These are phyloP conservation scores for Mycena belliarum DNA, from an alignment of 768 basidiomycete species.

Conservation along the genomic window DNA sequence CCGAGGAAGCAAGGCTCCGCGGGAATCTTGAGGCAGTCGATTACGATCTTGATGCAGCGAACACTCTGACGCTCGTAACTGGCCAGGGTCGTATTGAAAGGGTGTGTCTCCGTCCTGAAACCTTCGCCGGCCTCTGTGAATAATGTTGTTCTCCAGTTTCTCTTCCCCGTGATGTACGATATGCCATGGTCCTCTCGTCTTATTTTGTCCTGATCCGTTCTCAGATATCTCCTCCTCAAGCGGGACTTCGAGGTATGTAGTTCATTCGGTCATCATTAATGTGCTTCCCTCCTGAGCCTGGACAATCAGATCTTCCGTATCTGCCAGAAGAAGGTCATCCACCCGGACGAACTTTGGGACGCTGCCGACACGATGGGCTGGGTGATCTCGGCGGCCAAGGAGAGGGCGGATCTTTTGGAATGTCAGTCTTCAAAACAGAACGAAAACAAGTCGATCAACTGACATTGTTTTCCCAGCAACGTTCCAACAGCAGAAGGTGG, in stretches of 20 bases:
- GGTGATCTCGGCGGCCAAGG: slow-evolving; percentile 24
- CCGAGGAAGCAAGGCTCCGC: slow-evolving; percentile 27
- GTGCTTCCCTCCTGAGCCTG: background rate
- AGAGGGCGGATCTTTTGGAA: slow-evolving; percentile 28
- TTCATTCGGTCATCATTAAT: too few species aligned
- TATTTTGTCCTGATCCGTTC: background rate
- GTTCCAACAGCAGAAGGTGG: slow-evolving; percentile 29
- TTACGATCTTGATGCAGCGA: slow-evolving; percentile 31
- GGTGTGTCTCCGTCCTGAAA: slow-evolving; percentile 17
- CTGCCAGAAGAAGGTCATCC: slow-evolving; percentile 27
- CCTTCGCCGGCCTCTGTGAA: background rate
- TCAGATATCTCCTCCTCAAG: slow-evolving; percentile 31
- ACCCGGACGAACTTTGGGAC: slow-evolving; percentile 30
- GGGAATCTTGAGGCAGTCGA: slow-evolving; percentile 28
- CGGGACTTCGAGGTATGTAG: slow-evolving; percentile 32
- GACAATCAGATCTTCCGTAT: slow-evolving; percentile 28
- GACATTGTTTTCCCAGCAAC: slow-evolving; percentile 18
- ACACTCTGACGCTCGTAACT: slow-evolving; percentile 29
- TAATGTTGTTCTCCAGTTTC: slow-evolving; percentile 20
- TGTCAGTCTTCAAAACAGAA: slow-evolving; percentile 18
- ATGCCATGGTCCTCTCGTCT: background rate
- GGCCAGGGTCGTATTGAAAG: slow-evolving; percentile 35
- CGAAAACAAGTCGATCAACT: background rate
- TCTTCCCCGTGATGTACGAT: slow-evolving; percentile 33
- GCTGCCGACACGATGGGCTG: slow-evolving; percentile 24